These are phyloP conservation scores for Yarrowia sp. DNA, from an alignment of 805 yeast species.

Conservation along the genomic window DNA sequence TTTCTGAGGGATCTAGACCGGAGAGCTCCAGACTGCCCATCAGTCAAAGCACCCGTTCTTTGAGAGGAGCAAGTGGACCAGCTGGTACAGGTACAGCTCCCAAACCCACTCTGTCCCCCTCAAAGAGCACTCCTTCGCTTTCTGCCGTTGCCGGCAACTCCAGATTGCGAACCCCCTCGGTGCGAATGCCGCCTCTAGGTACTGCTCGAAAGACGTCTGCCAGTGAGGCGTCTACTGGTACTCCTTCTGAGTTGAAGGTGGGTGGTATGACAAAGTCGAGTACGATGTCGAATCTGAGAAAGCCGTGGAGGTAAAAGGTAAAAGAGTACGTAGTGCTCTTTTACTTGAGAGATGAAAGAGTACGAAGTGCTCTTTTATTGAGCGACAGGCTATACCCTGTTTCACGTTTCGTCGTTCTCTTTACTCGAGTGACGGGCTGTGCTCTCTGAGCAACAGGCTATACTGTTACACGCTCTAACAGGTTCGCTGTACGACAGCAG, in stretches of 20 bases:
- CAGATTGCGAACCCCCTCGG: neutral
- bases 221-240: neutral
- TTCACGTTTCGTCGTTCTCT: too few species aligned
- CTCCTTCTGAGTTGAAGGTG: neutral
- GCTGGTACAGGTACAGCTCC: neutral
- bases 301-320: neutral
- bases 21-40: neutral
- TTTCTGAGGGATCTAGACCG: neutral
- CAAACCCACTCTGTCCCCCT: neutral
- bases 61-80: neutral
- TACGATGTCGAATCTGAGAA: neutral
- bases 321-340: too few species aligned
- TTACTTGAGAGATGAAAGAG: too few species aligned
- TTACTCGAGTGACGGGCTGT: too few species aligned
- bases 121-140: slow-evolving; percentile 2
- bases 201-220: neutral
- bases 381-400: too few species aligned
- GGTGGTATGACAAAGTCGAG: neutral
- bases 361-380: too few species aligned
- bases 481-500: too few species aligned
- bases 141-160: slow-evolving; percentile 9
- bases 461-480: too few species aligned
- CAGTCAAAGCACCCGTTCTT: neutral
- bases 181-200: neutral
- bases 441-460: too few species aligned